phyloP scores from a whole-genome alignment of 1,284 basidiomycete species.

The Apiotrichum porosum region DNA sequence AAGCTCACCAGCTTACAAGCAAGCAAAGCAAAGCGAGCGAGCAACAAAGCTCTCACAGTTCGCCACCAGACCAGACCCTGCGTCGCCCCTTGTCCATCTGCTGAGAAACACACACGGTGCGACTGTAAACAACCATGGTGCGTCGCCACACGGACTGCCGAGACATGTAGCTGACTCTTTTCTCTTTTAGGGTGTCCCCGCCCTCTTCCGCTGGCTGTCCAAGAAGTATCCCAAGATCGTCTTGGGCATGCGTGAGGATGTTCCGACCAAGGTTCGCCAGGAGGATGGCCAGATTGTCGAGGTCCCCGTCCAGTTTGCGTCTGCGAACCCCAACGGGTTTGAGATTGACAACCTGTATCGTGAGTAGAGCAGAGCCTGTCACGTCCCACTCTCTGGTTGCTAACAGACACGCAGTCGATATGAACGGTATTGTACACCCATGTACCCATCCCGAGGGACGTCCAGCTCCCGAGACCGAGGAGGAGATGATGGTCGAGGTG shows the following conservation, averaged over 20 bases:
- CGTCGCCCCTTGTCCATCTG: too few relatives aligned
- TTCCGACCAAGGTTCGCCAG: slow-evolving; percentile 60
- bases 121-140: slow-evolving; percentile 13
- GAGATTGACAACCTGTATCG: slow-evolving; percentile 97
- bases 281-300: slow-evolving; percentile 62
- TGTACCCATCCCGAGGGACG: slow-evolving; percentile 97
- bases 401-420: slow-evolving; percentile 40
- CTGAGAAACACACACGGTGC: too few relatives aligned
- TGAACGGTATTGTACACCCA: slow-evolving; percentile 74
- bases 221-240: slow-evolving; percentile 97
- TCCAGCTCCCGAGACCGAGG: slow-evolving; percentile 94
- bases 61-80: too few relatives aligned
- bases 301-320: slow-evolving; percentile 75
- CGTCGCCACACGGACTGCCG: too few relatives aligned
- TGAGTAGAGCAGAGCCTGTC: slow-evolving; percentile 47
- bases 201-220: slow-evolving; percentile 85
- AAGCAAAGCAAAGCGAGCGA: too few relatives aligned
- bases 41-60: too few relatives aligned
- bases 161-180: slow-evolving; percentile 1
- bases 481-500: slow-evolving; percentile 98
- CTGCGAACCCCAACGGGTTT: slow-evolving; percentile 88
- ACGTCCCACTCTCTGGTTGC: too few relatives aligned
- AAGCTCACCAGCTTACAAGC: too few relatives aligned
- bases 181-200: slow-evolving; percentile 69
- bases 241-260: slow-evolving; percentile 73